Evolutionary conservation across 2,329 filamentous ascomycete species (phyloP).

Genomic region (Alternaria arbusti): DNA sequence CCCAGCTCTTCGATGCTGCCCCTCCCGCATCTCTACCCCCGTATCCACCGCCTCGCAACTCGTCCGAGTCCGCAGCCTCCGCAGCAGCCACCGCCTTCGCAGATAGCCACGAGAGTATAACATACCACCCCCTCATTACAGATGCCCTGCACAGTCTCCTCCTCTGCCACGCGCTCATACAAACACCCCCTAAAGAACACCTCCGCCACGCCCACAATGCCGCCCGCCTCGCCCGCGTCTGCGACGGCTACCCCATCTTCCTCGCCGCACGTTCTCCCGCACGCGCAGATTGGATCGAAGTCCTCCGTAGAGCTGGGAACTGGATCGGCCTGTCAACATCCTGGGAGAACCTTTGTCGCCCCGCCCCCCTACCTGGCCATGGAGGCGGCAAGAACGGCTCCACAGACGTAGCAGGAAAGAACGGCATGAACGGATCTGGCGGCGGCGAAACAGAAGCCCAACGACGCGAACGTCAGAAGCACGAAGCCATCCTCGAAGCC

Average conservation of each 20-base stretch:
- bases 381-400: neutral
- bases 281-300: constrained; percentile 80
- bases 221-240: constrained; percentile 73
- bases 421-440: neutral
- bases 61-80: constrained; percentile 32
- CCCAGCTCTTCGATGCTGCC: constrained; percentile 72
- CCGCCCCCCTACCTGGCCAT: constrained; percentile 51
- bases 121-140: constrained; percentile 80
- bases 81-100: constrained; percentile 47
- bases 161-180: constrained; percentile 77
- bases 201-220: constrained; percentile 83
- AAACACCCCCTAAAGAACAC: constrained; percentile 79
- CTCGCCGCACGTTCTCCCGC: constrained; percentile 73
- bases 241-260: constrained; percentile 82
- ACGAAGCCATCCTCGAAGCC: constrained; percentile 71
- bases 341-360: constrained; percentile 74
- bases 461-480: constrained; percentile 65
- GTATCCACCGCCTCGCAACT: constrained; percentile 60
- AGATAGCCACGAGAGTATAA: constrained; percentile 68
- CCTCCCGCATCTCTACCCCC: constrained; percentile 71
- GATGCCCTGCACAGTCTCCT: constrained; percentile 81
- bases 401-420: neutral
- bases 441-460: constrained; percentile 57
- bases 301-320: constrained; percentile 70
- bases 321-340: constrained; percentile 69